phyloP scores from a whole-genome alignment of 305 asterid species.

The Solanum hybrid region DNA sequence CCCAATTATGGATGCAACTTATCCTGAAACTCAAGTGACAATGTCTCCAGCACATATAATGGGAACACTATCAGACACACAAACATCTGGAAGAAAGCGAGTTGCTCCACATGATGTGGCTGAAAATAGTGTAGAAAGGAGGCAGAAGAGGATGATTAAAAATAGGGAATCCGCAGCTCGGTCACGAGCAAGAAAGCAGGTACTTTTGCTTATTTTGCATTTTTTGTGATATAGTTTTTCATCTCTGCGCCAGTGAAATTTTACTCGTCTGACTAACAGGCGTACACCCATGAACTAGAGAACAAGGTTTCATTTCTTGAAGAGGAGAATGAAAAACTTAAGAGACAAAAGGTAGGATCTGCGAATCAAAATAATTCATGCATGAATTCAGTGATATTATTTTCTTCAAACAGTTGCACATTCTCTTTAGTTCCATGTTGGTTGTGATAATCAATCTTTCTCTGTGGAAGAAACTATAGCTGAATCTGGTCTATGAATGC shows the following conservation, averaged over 20 bases:
- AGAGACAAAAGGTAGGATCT: slow-evolving; percentile 55
- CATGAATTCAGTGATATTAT: not conserved
- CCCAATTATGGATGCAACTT: slow-evolving; percentile 40
- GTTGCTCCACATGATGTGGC: slow-evolving; percentile 57
- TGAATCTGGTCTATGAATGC: not conserved
- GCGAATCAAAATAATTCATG: slow-evolving; percentile 10
- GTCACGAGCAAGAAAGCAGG: slow-evolving; percentile 97
- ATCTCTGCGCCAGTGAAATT: slow-evolving; percentile 4
- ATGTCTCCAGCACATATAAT: slow-evolving; percentile 55
- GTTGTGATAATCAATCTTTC: not conserved
- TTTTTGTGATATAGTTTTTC: not conserved
- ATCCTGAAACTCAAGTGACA: slow-evolving; percentile 43
- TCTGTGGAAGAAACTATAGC: not conserved
- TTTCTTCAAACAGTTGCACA: not conserved
- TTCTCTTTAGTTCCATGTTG: not conserved
- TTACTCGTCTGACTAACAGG: slow-evolving; percentile 34
- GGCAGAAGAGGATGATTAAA: slow-evolving; percentile 96
- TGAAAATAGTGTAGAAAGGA: slow-evolving; percentile 80
- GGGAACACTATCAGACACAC: slow-evolving; percentile 71
- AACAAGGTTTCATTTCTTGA: slow-evolving; percentile 77
- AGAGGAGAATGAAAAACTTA: slow-evolving; percentile 87
- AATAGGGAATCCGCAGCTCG: slow-evolving; percentile 96
- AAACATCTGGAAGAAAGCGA: slow-evolving; percentile 67
- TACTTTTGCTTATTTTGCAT: slow-evolving; percentile 3
- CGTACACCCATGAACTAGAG: slow-evolving; percentile 94